Evolutionary conservation across 2,329 filamentous ascomycete species (phyloP).

Genomic region (Onygenales sp.): DNA sequence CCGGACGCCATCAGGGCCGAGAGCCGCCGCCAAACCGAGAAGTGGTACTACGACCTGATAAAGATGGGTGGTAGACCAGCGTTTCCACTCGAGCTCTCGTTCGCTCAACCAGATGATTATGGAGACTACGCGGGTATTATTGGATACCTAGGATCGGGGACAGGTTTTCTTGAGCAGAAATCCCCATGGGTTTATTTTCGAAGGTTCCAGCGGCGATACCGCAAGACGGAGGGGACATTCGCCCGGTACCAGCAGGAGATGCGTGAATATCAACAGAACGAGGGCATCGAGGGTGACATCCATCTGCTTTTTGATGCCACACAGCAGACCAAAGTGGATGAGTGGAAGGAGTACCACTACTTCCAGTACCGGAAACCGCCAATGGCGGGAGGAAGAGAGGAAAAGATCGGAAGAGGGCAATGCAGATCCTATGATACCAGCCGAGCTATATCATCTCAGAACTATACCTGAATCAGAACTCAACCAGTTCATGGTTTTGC

Average conservation of each 20-base stretch:
- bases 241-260: neutral
- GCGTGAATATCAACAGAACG: neutral
- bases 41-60: neutral
- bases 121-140: neutral
- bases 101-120: neutral
- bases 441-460: neutral
- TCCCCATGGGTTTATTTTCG: neutral
- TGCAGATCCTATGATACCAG: neutral
- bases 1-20: too few relatives aligned
- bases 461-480: conserved; percentile 1
- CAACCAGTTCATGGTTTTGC: conserved; percentile 1
- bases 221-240: conserved; percentile 1
- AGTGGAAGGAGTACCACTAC: conserved; percentile 6
- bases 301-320: conserved; percentile 3
- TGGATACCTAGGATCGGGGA: neutral
- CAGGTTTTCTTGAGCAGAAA: neutral
- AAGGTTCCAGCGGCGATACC: conserved; percentile 2
- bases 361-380: conserved; percentile 4
- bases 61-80: neutral
- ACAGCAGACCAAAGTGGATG: conserved; percentile 5
- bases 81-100: neutral
- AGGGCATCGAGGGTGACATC: conserved; percentile 4
- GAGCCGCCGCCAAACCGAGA: too few relatives aligned
- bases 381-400: conserved; percentile 1
- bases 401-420: neutral